Evolutionary conservation across 2,329 filamentous ascomycete genomes (phyloP).

Genomic region (Penicillium freii): DNA sequence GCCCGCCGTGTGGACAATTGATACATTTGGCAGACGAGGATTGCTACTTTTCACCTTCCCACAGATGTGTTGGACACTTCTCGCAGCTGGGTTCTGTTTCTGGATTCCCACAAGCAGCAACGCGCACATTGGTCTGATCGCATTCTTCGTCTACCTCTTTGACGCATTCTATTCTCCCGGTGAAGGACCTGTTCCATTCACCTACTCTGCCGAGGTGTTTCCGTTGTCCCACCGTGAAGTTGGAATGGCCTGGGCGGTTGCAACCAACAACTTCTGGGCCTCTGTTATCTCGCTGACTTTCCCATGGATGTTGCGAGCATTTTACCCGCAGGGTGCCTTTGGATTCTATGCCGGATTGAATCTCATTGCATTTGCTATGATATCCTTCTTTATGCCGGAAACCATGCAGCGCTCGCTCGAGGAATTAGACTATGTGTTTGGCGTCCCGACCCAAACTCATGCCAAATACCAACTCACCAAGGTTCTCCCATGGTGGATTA

Average conservation of each 20-base stretch:
- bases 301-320: slow-evolving; percentile 43
- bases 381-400: slow-evolving; percentile 57
- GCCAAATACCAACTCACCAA: slow-evolving; percentile 54
- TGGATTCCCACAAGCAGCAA: slow-evolving; percentile 15
- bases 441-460: slow-evolving; percentile 55
- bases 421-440: slow-evolving; percentile 54
- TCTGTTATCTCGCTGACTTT: slow-evolving; percentile 46
- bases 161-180: slow-evolving; percentile 68
- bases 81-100: slow-evolving; percentile 26
- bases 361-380: slow-evolving; percentile 55
- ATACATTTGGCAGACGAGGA: slow-evolving; percentile 26
- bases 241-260: slow-evolving; percentile 40
- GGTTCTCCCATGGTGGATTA: slow-evolving; percentile 59
- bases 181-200: slow-evolving; percentile 23
- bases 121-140: slow-evolving; percentile 20
- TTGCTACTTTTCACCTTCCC: slow-evolving; percentile 30
- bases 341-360: slow-evolving; percentile 59
- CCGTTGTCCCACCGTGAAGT: slow-evolving; percentile 49
- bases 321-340: slow-evolving; percentile 53
- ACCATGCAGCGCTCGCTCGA: slow-evolving; percentile 53
- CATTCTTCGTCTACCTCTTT: slow-evolving; percentile 55
- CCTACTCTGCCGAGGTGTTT: slow-evolving; percentile 35
- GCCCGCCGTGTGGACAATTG: slow-evolving; percentile 30
- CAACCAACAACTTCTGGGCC: slow-evolving; percentile 44
- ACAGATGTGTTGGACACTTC: slow-evolving; percentile 28